Percentiles rank a stretch among this genome's conserved stretches.
Evolutionary conservation across 1,139 yeast genomes (phyloP).

Genomic region (Arxiozyma slooffiae): DNA sequence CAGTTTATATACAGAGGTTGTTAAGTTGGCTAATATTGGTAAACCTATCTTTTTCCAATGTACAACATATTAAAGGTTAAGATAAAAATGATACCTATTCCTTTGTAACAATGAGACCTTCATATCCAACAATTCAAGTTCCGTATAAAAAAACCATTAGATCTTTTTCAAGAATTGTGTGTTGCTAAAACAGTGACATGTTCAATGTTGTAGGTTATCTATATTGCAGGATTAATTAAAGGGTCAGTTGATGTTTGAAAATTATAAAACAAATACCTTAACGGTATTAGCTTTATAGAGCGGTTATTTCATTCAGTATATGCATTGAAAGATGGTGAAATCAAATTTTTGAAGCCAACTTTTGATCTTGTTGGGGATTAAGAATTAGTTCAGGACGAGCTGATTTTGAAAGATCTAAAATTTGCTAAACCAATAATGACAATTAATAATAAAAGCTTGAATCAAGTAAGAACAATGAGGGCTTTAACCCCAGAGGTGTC

Average conservation of each 20-base stretch:
- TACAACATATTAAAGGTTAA: conserved; percentile 59
- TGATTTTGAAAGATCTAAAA: conserved; percentile 63
- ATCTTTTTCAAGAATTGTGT: conserved; percentile 38
- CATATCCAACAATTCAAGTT: conserved; percentile 51
- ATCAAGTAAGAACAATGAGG: conserved; percentile 27
- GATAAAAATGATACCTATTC: conserved; percentile 77
- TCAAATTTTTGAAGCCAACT: conserved; percentile 56
- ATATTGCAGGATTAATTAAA: conserved; percentile 66
- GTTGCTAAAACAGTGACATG: conserved; percentile 45
- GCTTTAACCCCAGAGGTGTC: conserved; percentile 36
- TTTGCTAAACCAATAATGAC: conserved; percentile 50
- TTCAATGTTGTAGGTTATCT: conserved; percentile 51
- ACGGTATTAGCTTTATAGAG: conserved; percentile 64
- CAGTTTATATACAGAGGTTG: conserved; percentile 40
- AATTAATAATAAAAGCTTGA: conserved; percentile 32
- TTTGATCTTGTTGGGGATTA: conserved; percentile 61
- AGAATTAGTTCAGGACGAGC: conserved; percentile 59
- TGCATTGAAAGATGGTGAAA: conserved; percentile 58
- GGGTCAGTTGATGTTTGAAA: conserved; percentile 74
- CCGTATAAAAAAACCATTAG: conserved; percentile 45
- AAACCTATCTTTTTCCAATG: conserved; percentile 61
- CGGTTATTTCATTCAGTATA: conserved; percentile 65
- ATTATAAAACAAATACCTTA: conserved; percentile 61
- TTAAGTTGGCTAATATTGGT: conserved; percentile 71
- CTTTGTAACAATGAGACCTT: conserved; percentile 70